These are phyloP conservation scores for Lagenaria siceraria DNA, from an alignment of 306 rosid genomes.

Conservation along the genomic window DNA sequence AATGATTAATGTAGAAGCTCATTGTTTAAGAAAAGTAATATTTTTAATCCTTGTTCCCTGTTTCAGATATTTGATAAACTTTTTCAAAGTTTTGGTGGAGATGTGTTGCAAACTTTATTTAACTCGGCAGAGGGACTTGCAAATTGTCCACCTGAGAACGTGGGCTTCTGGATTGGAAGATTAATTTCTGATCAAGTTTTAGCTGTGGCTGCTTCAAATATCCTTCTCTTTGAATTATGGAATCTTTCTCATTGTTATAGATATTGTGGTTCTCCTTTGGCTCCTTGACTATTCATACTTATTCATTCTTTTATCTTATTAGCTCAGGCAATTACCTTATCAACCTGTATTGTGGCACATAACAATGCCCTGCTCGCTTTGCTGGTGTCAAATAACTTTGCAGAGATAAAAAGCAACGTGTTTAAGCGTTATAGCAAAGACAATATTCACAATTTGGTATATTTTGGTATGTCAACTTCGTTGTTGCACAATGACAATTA, in stretches of 20 bases:
- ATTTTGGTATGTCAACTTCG: conserved; percentile 60
- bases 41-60: conserved; percentile 19
- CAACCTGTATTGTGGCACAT: conserved; percentile 95
- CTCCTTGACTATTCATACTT: conserved; percentile 73
- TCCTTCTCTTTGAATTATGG: conserved; percentile 32
- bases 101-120: conserved; percentile 82
- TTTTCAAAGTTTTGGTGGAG: conserved; percentile 87
- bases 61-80: conserved; percentile 95
- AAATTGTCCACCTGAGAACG: conserved; percentile 48
- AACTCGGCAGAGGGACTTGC: conserved; percentile 90
- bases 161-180: conserved; percentile 74
- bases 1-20: neutral
- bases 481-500: neutral
- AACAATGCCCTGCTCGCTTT: conserved; percentile 87
- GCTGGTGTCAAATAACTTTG: conserved; percentile 93
- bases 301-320: conserved; percentile 83
- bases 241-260: neutral
- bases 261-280: conserved; percentile 14
- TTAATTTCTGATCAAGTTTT: conserved; percentile 59
- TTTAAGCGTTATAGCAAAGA: conserved; percentile 86
- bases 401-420: conserved; percentile 93
- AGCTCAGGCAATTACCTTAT: conserved; percentile 98
- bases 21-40: neutral
- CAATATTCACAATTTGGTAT: conserved; percentile 83
- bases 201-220: conserved; percentile 87